These are phyloP conservation scores for Royoungia palumana DNA, from an alignment of 768 basidiomycete genomes.

Conservation along the genomic window DNA sequence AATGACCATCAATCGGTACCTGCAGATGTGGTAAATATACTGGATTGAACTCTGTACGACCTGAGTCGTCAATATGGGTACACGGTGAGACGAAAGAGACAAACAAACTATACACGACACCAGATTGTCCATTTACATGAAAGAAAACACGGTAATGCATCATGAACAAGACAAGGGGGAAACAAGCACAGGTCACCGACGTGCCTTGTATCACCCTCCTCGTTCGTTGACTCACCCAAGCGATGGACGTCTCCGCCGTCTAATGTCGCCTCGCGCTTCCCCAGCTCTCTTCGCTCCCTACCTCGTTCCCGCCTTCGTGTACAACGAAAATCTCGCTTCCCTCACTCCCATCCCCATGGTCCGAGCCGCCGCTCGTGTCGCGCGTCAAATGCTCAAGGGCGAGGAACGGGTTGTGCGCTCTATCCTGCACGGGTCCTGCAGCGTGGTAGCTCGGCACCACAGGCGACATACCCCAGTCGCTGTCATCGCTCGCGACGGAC, in stretches of 20 bases:
- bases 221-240: not conserved
- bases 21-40: not conserved
- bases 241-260: not conserved
- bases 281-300: conserved; percentile 25
- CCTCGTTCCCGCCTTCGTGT: conserved; percentile 17
- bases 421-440: conserved; percentile 2
- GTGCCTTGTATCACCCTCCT: not conserved
- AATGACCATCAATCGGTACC: too few relatives aligned
- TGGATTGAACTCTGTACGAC: not conserved
- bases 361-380: not conserved
- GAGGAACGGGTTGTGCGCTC: conserved; percentile 21
- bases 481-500: conserved; percentile 20
- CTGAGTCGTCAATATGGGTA: not conserved
- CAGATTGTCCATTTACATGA: not conserved
- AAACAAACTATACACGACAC: not conserved
- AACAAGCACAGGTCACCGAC: not conserved
- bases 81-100: not conserved
- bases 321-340: conserved; percentile 19
- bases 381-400: conserved; percentile 17
- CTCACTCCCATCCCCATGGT: conserved; percentile 13
- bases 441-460: not conserved
- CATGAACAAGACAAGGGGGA: not conserved
- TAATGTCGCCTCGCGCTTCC: conserved; percentile 22
- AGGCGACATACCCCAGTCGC: conserved; percentile 11
- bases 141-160: not conserved